Percentiles rank a stretch among this genome's conserved stretches.
Conservation (phyloP, 164 flowering plant species). For the Paratinospora sagittata region DNA sequence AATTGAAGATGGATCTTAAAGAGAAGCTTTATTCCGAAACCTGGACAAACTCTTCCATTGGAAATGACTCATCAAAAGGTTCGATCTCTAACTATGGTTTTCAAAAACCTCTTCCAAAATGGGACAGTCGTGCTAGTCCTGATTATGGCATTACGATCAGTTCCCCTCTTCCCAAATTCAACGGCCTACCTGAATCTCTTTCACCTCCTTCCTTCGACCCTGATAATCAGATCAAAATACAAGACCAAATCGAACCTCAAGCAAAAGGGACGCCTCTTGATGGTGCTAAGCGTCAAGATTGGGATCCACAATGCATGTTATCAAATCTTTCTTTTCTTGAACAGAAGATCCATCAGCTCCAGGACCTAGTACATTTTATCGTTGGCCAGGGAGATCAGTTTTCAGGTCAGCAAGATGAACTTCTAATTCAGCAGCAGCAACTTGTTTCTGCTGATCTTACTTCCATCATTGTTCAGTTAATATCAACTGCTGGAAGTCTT, state of each 20-base stretch:
- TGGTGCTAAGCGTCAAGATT: constrained; percentile 29
- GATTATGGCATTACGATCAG: constrained; percentile 30
- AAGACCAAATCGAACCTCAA: constrained; percentile 23
- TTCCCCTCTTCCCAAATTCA: constrained; percentile 30
- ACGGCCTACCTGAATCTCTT: constrained; percentile 23
- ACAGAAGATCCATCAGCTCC: constrained; percentile 84
- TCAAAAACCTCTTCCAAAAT: constrained; percentile 33
- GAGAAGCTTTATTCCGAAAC: constrained; percentile 32
- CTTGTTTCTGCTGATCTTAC: constrained; percentile 79
- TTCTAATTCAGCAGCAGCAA: constrained; percentile 72
- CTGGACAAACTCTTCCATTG: constrained; percentile 33
- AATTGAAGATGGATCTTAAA: constrained; percentile 46
- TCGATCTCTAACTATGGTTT: constrained; percentile 17
- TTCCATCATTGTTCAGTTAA: constrained; percentile 77
- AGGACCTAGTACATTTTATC: constrained; percentile 56
- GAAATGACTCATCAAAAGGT: constrained; percentile 21
- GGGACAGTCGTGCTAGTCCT: constrained; percentile 37
- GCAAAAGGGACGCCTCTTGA: constrained; percentile 17
- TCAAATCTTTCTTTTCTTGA: constrained; percentile 73
- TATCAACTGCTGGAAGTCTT: constrained; percentile 89
- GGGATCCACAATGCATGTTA: constrained; percentile 63
- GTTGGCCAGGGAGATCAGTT: constrained; percentile 34
- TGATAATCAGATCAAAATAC: constrained; percentile 23
- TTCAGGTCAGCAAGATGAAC: constrained; percentile 35
- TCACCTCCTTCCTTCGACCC: constrained; percentile 23